Evolutionary conservation across 164 flowering plant species (phyloP).

Genomic region (Magnolia sinica): DNA sequence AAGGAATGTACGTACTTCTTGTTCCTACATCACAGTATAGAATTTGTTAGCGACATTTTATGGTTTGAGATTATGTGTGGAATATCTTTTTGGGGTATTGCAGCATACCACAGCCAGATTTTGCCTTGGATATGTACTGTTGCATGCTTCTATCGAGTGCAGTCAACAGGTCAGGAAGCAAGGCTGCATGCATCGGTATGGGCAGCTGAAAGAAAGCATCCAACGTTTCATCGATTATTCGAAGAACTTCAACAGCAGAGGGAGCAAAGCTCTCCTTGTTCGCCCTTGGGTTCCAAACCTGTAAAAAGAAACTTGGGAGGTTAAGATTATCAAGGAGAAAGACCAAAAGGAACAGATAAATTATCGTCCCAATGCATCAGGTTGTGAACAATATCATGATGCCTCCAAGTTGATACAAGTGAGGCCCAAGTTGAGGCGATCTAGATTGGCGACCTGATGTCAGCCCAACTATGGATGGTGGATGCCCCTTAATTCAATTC

Average conservation of each 20-base stretch:
- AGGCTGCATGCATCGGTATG: constrained; percentile 80
- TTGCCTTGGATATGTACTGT: constrained; percentile 74
- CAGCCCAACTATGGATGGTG: too few relatives aligned
- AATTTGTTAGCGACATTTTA: not conserved
- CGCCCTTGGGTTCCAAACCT: constrained; percentile 87
- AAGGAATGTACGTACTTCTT: constrained; percentile 64
- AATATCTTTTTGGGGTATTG: not conserved
- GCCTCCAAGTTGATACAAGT: too few relatives aligned
- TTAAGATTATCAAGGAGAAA: not conserved
- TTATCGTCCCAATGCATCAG: too few relatives aligned
- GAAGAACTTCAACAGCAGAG: constrained; percentile 76
- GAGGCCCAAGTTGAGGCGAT: too few relatives aligned
- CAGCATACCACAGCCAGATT: constrained; percentile 89
- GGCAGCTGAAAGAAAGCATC: constrained; percentile 91
- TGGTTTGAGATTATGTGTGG: not conserved
- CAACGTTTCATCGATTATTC: constrained; percentile 74
- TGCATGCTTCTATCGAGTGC: constrained; percentile 87
- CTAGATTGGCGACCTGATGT: too few relatives aligned
- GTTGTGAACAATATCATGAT: too few relatives aligned
- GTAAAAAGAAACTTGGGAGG: constrained; percentile 1
- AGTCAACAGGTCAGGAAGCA: constrained; percentile 80
- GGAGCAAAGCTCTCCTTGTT: constrained; percentile 77
- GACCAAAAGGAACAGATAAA: not conserved
- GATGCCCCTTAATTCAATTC: too few relatives aligned
- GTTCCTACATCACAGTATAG: constrained; percentile 49